Evolutionary conservation across 108 stramenopile species (phyloP), one percentile per base, ranked within the genome.

Genomic region (Pseudonitzschia pungens): DNA sequence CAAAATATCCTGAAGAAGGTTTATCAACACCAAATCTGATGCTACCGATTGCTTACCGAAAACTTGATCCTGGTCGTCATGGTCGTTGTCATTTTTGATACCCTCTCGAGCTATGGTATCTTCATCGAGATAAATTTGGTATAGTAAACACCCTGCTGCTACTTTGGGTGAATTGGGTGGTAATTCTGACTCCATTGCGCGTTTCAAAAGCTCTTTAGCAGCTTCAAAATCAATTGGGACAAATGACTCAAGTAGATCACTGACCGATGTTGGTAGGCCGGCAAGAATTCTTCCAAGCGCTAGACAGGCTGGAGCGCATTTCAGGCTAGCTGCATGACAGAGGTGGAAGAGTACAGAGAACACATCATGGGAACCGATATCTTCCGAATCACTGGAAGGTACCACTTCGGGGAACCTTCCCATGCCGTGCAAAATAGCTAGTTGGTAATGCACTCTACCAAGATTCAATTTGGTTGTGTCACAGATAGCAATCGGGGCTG

Each of bases 361-460:
- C n/a, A 80, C 71, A 69, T 88, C 87, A 52, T 87, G 89, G 15
- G 69, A 73, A 7, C 84, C 80, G 7, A 26, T 16, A 12, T 82
- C 78, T 21, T 80, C 78, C 14, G 52, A 64, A n/a, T 55, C 63
- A 48, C 60, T 66, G 8, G 65, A 41, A 33, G 59, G 74, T 18
- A 87, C 83, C 26, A 84, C 74, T 54, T 91, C 87, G 6, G 90
- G 87, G 64, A 88, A 91, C 12, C 90, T 75, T 52, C 77, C 83
- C 59, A 81, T 79, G 1, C 90, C 90, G 68, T 91, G 90, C 14
- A 91, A 64, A 29, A 72, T 71, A 9, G 90, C 90, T 28, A 91
- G 76, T 65, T 91, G 90, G 70, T 88, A 91, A 65, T 91, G 90
- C 40, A 91, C 86, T 54, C 80, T 83, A 22, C 90, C 90, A 52